Percentiles rank a stretch among this genome's conserved stretches.
Conservation (phyloP, 2,329 filamentous ascomycete genomes). For the Aspergillus neotritici region DNA sequence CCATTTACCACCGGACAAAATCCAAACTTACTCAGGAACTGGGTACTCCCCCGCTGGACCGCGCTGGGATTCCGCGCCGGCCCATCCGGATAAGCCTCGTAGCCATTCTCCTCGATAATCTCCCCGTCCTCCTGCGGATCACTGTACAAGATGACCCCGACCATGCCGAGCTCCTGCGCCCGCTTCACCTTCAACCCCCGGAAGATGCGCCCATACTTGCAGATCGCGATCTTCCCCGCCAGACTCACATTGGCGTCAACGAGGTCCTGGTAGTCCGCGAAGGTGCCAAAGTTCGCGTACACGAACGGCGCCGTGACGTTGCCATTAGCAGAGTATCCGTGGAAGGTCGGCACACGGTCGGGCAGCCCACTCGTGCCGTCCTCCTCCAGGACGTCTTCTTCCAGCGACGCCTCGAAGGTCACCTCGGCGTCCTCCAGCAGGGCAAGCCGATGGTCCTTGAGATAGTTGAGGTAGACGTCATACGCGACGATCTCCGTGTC, state of each 20-base stretch:
- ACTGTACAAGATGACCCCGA: conserved; percentile 76
- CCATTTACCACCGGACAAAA: no score
- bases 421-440: conserved; percentile 56
- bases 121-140: conserved; percentile 87
- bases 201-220: conserved; percentile 80
- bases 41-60: conserved; percentile 81
- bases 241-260: conserved; percentile 67
- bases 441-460: conserved; percentile 63
- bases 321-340: conserved; percentile 87
- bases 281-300: conserved; percentile 88
- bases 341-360: conserved; percentile 79
- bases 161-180: conserved; percentile 82
- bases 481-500: conserved; percentile 59
- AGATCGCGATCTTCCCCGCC: conserved; percentile 78
- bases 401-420: conserved; percentile 71
- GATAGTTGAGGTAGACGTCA: conserved; percentile 74
- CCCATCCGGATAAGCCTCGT: conserved; percentile 73
- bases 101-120: conserved; percentile 74
- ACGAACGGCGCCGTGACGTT: conserved; percentile 86
- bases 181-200: conserved; percentile 88
- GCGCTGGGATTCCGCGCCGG: conserved; percentile 82
- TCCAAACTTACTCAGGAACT: conserved; percentile 67
- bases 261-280: conserved; percentile 77
- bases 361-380: conserved; percentile 70
- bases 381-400: conserved; percentile 77